phyloP scores from a whole-genome alignment of 495 filamentous ascomycete species.

The Penicillium samsonianum region DNA sequence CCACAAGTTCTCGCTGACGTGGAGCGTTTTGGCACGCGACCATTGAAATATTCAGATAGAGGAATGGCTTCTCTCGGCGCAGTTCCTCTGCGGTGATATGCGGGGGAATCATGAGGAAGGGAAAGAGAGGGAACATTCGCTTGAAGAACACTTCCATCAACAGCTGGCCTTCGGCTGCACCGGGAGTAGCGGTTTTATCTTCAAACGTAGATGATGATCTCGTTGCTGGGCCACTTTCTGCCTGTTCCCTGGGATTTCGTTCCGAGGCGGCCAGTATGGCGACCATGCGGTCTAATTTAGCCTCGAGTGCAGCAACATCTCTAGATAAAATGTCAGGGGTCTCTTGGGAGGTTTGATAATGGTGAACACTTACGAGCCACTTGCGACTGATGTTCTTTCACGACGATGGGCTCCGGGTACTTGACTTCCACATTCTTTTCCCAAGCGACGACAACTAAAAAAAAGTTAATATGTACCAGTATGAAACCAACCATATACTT shows the following conservation, averaged over 20 bases:
- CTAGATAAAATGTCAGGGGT: slow-evolving; percentile 8
- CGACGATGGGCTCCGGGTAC: slow-evolving; percentile 27
- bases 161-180: slow-evolving; percentile 13
- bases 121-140: slow-evolving; percentile 35
- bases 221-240: slow-evolving; percentile 8
- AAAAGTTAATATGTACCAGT: background rate
- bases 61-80: slow-evolving; percentile 36
- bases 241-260: slow-evolving; percentile 3
- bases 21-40: slow-evolving; percentile 30
- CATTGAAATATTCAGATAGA: slow-evolving; percentile 40
- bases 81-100: slow-evolving; percentile 29
- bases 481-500: background rate
- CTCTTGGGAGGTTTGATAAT: background rate
- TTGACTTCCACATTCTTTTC: slow-evolving; percentile 30
- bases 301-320: slow-evolving; percentile 23
- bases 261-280: slow-evolving; percentile 26
- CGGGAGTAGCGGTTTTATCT: background rate
- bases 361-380: slow-evolving; percentile 15
- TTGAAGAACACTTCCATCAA: slow-evolving; percentile 19
- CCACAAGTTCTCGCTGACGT: slow-evolving; percentile 27
- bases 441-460: slow-evolving; percentile 26
- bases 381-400: slow-evolving; percentile 4
- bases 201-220: slow-evolving; percentile 3
- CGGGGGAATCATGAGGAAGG: slow-evolving; percentile 36
- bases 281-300: slow-evolving; percentile 30